phyloP scores from a whole-genome alignment of 2,329 filamentous ascomycete genomes.

The Colletotrichum chrysophilum region DNA sequence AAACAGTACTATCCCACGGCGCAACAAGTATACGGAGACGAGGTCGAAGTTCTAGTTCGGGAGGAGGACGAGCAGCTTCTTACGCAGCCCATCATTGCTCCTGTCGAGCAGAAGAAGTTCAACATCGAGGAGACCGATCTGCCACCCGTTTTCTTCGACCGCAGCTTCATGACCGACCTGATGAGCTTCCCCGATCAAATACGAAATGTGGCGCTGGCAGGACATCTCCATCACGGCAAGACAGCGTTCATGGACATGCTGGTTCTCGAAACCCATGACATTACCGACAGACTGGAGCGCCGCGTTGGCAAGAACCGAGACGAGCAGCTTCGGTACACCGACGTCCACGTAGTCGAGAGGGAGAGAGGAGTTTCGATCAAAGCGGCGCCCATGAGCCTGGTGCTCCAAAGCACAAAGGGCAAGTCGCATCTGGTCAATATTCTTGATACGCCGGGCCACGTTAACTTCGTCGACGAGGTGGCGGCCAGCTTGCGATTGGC shows the following conservation, averaged over 20 bases:
- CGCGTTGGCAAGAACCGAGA: slow-evolving; percentile 82
- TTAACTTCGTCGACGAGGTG: slow-evolving; percentile 98
- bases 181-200: slow-evolving; percentile 97
- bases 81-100: slow-evolving; percentile 90
- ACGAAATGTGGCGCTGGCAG: slow-evolving; percentile 88
- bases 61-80: slow-evolving; percentile 97
- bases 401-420: slow-evolving; percentile 84
- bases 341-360: slow-evolving; percentile 86
- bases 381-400: slow-evolving; percentile 90
- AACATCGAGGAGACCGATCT: slow-evolving; percentile 90
- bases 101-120: slow-evolving; percentile 95
- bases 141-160: slow-evolving; percentile 85
- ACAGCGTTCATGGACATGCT: slow-evolving; percentile 99
- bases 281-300: slow-evolving; percentile 79
- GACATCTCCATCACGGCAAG: slow-evolving; percentile 96
- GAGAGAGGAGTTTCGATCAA: slow-evolving; percentile 93
- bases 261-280: slow-evolving; percentile 92
- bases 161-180: slow-evolving; percentile 91
- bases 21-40: slow-evolving; percentile 90
- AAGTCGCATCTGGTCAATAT: slow-evolving; percentile 97
- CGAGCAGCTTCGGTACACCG: slow-evolving; percentile 93
- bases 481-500: slow-evolving; percentile 85
- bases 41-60: slow-evolving; percentile 94
- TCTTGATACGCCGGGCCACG: slow-evolving; percentile 94
- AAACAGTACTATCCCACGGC: slow-evolving; percentile 99